These are phyloP conservation scores for Globisporangium camurandrum DNA, from an alignment of 352 stramenopile genomes.

Conservation along the genomic window DNA sequence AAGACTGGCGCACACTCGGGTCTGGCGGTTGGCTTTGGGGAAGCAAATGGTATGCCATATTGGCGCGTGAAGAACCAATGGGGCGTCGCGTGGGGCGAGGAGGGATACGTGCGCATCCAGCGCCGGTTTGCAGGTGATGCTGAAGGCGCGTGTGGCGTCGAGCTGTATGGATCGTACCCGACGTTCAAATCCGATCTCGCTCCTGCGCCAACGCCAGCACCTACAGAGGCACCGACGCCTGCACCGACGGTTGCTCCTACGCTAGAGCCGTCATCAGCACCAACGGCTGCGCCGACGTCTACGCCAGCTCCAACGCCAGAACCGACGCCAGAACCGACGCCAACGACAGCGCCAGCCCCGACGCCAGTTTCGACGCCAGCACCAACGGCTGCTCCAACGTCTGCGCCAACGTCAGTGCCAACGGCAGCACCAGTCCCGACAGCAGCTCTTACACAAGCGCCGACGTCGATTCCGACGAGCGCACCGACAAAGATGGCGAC, in stretches of 20 bases:
- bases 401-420: not conserved
- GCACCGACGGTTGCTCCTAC: constrained; percentile 4
- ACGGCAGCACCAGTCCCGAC: no score
- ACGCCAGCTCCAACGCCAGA: constrained; percentile 1
- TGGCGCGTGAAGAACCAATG: constrained; percentile 76
- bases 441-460: not conserved
- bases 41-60: constrained; percentile 34
- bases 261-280: not conserved
- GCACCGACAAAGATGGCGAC: not conserved
- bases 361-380: constrained; percentile 6
- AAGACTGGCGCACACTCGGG: constrained; percentile 47
- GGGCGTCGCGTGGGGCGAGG: constrained; percentile 57
- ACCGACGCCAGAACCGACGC: not conserved
- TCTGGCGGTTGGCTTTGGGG: constrained; percentile 52
- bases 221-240: constrained; percentile 5
- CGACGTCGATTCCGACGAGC: not conserved
- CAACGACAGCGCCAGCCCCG: no score
- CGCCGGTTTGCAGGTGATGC: constrained; percentile 32
- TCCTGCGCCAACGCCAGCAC: constrained; percentile 2
- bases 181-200: constrained; percentile 29
- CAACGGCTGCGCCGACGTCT: constrained; percentile 4
- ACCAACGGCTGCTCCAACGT: constrained; percentile 7
- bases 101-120: constrained; percentile 59
- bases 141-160: constrained; percentile 53
- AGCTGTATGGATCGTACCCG: constrained; percentile 46